Conservation (phyloP, 2,329 filamentous ascomycete genomes). For the Phaeosphaeriaceae sp. region DNA sequence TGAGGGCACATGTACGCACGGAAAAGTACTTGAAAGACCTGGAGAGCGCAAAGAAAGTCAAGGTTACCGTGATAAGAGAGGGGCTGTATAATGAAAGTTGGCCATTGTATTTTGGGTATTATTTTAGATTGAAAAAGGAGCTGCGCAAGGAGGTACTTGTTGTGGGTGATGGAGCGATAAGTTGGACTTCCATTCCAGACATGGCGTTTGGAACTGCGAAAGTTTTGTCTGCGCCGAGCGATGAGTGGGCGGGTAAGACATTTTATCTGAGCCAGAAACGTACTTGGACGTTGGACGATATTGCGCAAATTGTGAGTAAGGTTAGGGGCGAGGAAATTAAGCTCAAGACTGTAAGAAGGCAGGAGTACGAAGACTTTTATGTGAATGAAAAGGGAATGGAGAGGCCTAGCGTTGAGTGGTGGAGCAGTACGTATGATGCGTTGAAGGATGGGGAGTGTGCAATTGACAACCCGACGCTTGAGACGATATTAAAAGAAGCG, state of each 20-base stretch:
- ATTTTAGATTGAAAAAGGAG: constrained; percentile 43
- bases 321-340: constrained; percentile 36
- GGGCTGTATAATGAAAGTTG: constrained; percentile 57
- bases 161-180: constrained; percentile 51
- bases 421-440: constrained; percentile 55
- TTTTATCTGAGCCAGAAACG: constrained; percentile 47
- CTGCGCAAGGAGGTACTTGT: constrained; percentile 46
- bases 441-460: constrained; percentile 51
- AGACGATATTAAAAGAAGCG: constrained; percentile 45
- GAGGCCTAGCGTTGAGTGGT: constrained; percentile 52
- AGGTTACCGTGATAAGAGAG: constrained; percentile 51
- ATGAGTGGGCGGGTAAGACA: constrained; percentile 45
- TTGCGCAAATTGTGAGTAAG: constrained; percentile 39
- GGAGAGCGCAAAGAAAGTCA: constrained; percentile 22
- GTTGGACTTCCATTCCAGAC: constrained; percentile 54
- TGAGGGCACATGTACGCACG: constrained; percentile 56
- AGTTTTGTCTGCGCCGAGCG: constrained; percentile 42
- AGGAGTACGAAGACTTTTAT: constrained; percentile 53
- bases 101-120: constrained; percentile 57
- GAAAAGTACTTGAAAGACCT: constrained; percentile 48
- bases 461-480: constrained; percentile 51
- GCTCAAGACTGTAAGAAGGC: constrained; percentile 45
- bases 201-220: constrained; percentile 52
- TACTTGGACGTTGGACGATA: constrained; percentile 33
- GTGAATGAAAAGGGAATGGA: constrained; percentile 45